phyloP scores from a whole-genome alignment of 208 protist genomes.

The Wallacemonas sp. region DNA sequence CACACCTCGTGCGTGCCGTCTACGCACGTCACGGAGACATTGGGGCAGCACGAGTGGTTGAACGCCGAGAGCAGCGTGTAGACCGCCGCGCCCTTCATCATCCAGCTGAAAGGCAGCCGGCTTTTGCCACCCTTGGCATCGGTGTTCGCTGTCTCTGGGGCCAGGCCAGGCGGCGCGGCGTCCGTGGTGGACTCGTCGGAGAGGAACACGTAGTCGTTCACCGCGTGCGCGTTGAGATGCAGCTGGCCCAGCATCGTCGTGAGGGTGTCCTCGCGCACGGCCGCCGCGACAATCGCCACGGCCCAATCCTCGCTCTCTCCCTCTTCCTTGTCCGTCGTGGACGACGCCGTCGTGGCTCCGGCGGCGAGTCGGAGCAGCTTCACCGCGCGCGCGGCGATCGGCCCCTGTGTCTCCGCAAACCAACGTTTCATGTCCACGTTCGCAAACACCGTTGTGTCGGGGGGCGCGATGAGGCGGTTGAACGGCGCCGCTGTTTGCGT shows the following conservation, averaged over 20 bases:
- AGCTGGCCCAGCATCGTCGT: conserved; percentile 71
- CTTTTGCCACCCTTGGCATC: no score
- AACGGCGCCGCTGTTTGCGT: conserved; percentile 52
- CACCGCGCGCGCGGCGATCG: conserved; percentile 36
- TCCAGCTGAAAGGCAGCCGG: conserved; percentile 28
- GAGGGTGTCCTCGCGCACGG: conserved; percentile 61
- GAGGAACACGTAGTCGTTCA: conserved; percentile 51
- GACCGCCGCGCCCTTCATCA: conserved; percentile 74
- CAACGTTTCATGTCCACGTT: conserved; percentile 50
- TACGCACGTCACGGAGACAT: conserved; percentile 40
- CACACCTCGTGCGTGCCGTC: conserved; percentile 69
- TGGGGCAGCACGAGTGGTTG: conserved; percentile 83
- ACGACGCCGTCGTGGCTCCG: no score
- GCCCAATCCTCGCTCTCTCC: conserved; percentile 49
- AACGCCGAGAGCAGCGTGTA: conserved; percentile 73
- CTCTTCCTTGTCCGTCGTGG: no score
- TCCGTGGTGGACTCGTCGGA: not conserved
- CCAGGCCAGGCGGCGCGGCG: no score
- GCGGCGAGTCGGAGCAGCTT: conserved; percentile 26
- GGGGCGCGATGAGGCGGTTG: conserved; percentile 72
- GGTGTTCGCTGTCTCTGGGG: no score
- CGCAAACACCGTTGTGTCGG: conserved; percentile 42
- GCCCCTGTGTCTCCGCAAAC: conserved; percentile 27
- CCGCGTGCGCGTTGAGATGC: conserved; percentile 68
- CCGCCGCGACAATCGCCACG: conserved; percentile 40